Evolutionary conservation across 2,329 filamentous ascomycete genomes (phyloP).

Genomic region (Cladosporium phlei): DNA sequence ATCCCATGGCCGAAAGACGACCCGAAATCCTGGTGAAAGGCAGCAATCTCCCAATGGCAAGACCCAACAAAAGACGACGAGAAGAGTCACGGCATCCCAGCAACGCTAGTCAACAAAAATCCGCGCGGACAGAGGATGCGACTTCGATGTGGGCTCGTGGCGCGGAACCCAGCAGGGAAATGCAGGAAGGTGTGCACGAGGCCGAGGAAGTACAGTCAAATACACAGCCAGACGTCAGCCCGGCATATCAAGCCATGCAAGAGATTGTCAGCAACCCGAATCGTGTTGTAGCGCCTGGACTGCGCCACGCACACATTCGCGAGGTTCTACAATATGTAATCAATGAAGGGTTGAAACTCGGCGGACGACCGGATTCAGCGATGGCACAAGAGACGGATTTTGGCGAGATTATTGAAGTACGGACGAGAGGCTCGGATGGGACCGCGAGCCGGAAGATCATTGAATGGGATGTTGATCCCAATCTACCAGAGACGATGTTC

Average conservation of each 20-base stretch:
- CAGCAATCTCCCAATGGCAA: conserved; percentile 37
- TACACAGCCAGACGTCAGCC: conserved; percentile 10
- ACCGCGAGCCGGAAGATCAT: conserved; percentile 44
- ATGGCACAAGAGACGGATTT: conserved; percentile 42
- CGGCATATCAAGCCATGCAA: conserved; percentile 7
- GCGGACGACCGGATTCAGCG: conserved; percentile 50
- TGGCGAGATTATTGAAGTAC: conserved; percentile 48
- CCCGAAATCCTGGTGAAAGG: conserved; percentile 42
- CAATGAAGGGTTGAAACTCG: conserved; percentile 49
- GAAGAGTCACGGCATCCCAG: conserved; percentile 26
- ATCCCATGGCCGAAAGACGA: conserved; percentile 28
- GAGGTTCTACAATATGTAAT: conserved; percentile 50
- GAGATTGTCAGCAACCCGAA: conserved; percentile 8
- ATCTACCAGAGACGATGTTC: conserved; percentile 51
- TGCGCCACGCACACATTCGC: conserved; percentile 45
- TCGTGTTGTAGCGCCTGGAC: conserved; percentile 41
- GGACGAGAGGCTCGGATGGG: conserved; percentile 40
- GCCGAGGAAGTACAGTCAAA: conserved; percentile 23
- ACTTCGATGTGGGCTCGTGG: conserved; percentile 17
- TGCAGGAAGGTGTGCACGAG: conserved; percentile 26
- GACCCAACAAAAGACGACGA: conserved; percentile 41
- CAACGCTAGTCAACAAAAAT: conserved; percentile 25
- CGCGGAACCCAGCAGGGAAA: conserved; percentile 22
- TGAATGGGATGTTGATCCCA: conserved; percentile 47
- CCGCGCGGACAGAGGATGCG: conserved; percentile 19